Conservation (phyloP, 192 early-diverging fungal genomes). For the Backusella macrospora region DNA sequence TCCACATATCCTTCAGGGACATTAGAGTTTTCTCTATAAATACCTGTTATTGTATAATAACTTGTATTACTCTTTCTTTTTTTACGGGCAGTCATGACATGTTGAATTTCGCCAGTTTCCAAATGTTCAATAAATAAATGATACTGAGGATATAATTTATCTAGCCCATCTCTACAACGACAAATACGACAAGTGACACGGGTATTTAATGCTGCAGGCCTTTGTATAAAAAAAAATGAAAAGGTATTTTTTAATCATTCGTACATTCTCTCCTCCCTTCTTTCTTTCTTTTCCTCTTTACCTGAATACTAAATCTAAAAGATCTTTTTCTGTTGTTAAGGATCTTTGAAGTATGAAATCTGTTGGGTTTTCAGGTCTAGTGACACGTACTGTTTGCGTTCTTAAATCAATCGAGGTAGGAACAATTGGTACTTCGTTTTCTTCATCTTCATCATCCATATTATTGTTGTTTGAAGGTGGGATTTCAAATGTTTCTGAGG, state of each 20-base stretch:
- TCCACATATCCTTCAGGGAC: slow-evolving; percentile 6
- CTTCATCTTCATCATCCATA: neutral
- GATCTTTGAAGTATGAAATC: slow-evolving; percentile 15
- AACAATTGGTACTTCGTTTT: slow-evolving; percentile 7
- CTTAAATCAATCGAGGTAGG: neutral
- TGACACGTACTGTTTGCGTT: slow-evolving; percentile 14
- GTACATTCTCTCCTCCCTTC: too few species aligned
- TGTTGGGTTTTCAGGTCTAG: slow-evolving; percentile 11
- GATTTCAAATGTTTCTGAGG: neutral
- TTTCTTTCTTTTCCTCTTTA: neutral
- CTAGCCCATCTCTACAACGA: slow-evolving; percentile 60
- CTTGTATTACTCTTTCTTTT: slow-evolving; percentile 64
- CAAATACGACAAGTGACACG: slow-evolving; percentile 71
- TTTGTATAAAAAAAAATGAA: slow-evolving; percentile 27
- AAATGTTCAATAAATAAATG: slow-evolving; percentile 74
- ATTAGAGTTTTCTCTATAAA: neutral
- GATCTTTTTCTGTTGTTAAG: slow-evolving; percentile 9
- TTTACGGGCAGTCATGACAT: slow-evolving; percentile 69
- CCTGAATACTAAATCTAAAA: slow-evolving; percentile 20
- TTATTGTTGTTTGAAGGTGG: neutral
- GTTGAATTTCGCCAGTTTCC: slow-evolving; percentile 36
- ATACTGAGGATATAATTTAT: slow-evolving; percentile 71
- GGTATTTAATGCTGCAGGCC: slow-evolving; percentile 68
- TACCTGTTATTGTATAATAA: slow-evolving; percentile 61
- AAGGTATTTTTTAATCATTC: too few species aligned